Conservation (phyloP, 2,329 filamentous ascomycete species). For the Dendryphion nanum region DNA sequence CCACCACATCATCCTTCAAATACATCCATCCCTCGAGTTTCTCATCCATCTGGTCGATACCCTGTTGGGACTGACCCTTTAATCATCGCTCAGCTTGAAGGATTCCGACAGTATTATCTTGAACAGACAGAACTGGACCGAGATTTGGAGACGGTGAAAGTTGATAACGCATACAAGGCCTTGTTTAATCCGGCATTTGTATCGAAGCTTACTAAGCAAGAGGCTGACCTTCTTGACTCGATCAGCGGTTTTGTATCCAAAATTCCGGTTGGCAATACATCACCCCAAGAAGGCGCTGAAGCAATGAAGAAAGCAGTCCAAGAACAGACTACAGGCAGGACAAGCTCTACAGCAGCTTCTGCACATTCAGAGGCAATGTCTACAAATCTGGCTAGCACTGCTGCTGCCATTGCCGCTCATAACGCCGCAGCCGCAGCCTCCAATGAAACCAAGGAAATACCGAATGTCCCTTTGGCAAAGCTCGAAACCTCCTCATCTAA, state of each 20-base stretch:
- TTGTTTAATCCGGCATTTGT: constrained; percentile 24
- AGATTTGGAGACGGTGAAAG: constrained; percentile 23
- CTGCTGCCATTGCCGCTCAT: constrained; percentile 34
- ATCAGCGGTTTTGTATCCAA: constrained; percentile 20
- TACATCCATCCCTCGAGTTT: constrained; percentile 3
- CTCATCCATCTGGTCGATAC: constrained; percentile 30
- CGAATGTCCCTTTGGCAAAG: no score
- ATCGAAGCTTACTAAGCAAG: constrained; percentile 21
- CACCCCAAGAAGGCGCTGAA: neutral
- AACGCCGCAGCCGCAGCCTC: constrained; percentile 15
- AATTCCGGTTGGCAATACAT: constrained; percentile 6
- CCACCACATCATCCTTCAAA: constrained; percentile 6
- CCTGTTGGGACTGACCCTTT: constrained; percentile 25
- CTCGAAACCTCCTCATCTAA: neutral
- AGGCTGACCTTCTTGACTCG: constrained; percentile 21
- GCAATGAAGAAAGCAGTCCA: neutral
- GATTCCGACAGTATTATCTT: constrained; percentile 32
- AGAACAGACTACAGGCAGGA: neutral
- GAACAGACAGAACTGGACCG: constrained; percentile 5
- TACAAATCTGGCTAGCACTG: constrained; percentile 22
- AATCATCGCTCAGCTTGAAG: constrained; percentile 32
- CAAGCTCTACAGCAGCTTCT: no score
- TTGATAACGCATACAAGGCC: constrained; percentile 34
- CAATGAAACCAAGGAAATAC: no score
- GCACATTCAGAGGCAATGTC: neutral